Base-by-base conservation (phyloP, 2,329 filamentous ascomycete species). In the Verticillium nubilum region DNA sequence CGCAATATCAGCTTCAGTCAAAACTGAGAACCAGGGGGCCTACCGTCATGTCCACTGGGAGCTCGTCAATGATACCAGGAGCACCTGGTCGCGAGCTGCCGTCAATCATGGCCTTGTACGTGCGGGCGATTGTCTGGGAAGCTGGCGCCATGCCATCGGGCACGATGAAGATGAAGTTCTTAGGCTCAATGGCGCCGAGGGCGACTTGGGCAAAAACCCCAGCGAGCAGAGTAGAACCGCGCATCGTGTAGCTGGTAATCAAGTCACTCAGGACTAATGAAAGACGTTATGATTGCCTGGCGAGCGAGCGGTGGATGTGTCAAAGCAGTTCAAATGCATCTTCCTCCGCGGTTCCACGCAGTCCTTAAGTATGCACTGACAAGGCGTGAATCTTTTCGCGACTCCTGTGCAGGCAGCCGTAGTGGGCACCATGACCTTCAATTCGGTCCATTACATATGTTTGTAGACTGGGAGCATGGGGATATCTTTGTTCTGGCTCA, bases 131-230 rank as follows among this genome's bases (percentile, higher is more conserved):
- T 9, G 63, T 63, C 15, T 42, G 27, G 42, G 58, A 62, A 15
- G 59, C 59, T 13, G 61, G 61, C 4, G 56, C 63, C 54, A 60
- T 17, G n/a, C 63, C 63, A 60, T 64, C 63, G n/a, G 63, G 63
- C 37, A 63, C 54, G 6, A 64, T 54, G 54, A 61, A 64, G 58
- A 64, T 63, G 54, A 64, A 52, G 58, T 61, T 64, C 63, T 64
- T 64, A 56, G 62, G 59, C 50, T 58, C 57, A 31, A 63, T 58
- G 37, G 61, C 56, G n/a, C 33, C 63, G 7, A 61, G 28, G 50
- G 58, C 61, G n/a, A 31, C 57, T n/a, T 55, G 59, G 53, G 58
- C 61, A 5, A 61, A 50, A 50, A 57, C 54, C 52, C 59, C 58
- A 13, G 58, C 61, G 33, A 61, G 55, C 12, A 60, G 27, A n/a